Evolutionary conservation across 192 early-diverging fungal species (phyloP).

Genomic region (Dimargaris xerosporica): DNA sequence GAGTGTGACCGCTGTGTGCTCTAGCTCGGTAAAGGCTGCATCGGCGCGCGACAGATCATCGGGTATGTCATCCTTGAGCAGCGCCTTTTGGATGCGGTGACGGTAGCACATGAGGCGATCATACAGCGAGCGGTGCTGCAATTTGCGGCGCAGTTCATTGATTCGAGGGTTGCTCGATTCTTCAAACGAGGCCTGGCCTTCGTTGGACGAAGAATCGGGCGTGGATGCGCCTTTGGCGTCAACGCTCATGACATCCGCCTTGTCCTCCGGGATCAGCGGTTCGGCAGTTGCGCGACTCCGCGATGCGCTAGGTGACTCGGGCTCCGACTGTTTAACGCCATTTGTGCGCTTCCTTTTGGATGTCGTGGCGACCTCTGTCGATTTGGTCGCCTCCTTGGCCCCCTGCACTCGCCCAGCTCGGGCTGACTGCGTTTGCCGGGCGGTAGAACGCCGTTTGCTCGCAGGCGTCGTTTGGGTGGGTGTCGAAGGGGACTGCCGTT

Average conservation of each 20-base stretch:
- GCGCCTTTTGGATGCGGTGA: constrained; percentile 29
- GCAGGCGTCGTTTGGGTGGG: constrained; percentile 13
- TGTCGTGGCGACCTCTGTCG: constrained; percentile 12
- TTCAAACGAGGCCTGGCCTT: not conserved
- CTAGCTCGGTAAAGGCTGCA: constrained; percentile 27
- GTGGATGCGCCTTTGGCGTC: not conserved
- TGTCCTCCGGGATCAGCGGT: not conserved
- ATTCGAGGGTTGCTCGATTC: not conserved
- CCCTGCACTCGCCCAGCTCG: constrained; percentile 17
- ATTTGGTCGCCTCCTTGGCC: constrained; percentile 15
- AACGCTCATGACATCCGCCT: not conserved
- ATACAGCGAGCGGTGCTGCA: constrained; percentile 8
- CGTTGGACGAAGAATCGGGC: not conserved
- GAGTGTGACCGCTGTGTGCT: constrained; percentile 26
- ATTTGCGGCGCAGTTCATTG: not conserved
- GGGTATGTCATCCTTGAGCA: constrained; percentile 24
- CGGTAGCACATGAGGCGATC: constrained; percentile 28
- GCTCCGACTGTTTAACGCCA: not conserved
- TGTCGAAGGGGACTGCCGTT: constrained; percentile 5
- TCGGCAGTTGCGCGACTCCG: not conserved
- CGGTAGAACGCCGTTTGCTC: constrained; percentile 19
- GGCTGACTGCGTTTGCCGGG: constrained; percentile 19
- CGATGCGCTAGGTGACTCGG: not conserved
- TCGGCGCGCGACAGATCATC: constrained; percentile 22
- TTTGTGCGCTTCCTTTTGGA: not conserved